Evolutionary conservation across 169 alveolate species (phyloP).

Genomic region (Plasmodium coatneyi): DNA sequence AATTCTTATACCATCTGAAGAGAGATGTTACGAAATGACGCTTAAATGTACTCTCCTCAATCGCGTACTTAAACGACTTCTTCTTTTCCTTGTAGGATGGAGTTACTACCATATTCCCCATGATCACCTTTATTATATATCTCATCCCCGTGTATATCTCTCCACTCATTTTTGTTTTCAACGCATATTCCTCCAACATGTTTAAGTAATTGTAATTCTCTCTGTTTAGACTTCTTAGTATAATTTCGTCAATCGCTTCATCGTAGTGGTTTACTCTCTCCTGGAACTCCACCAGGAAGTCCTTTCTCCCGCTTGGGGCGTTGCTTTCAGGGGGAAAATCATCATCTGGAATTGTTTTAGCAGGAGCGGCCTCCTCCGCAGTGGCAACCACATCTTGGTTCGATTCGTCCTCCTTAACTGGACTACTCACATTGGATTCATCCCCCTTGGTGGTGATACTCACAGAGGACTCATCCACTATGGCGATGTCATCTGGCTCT

Average conservation of each 20-base stretch:
- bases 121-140: conserved; percentile 9
- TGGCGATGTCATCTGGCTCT: neutral
- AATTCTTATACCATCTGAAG: conserved; percentile 56
- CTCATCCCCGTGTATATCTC: conserved; percentile 16
- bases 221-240: conserved; percentile 35
- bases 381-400: neutral
- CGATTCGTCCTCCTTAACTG: neutral
- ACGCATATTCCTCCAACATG: conserved; percentile 65
- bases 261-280: conserved; percentile 18
- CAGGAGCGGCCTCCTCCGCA: neutral
- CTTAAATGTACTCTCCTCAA: conserved; percentile 28
- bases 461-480: neutral
- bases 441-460: neutral
- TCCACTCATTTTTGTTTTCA: neutral
- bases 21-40: conserved; percentile 61
- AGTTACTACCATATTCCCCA: neutral
- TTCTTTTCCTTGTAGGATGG: conserved; percentile 6
- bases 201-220: conserved; percentile 13
- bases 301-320: neutral
- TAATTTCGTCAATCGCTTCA: conserved; percentile 4
- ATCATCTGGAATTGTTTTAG: neutral
- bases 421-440: neutral
- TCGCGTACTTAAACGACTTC: neutral
- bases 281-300: neutral
- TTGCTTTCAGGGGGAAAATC: neutral